Percentiles rank a stretch among this genome's conserved stretches.
phyloP scores from a whole-genome alignment of 2,329 filamentous ascomycete species.

The Tolypocladium tropicale region DNA sequence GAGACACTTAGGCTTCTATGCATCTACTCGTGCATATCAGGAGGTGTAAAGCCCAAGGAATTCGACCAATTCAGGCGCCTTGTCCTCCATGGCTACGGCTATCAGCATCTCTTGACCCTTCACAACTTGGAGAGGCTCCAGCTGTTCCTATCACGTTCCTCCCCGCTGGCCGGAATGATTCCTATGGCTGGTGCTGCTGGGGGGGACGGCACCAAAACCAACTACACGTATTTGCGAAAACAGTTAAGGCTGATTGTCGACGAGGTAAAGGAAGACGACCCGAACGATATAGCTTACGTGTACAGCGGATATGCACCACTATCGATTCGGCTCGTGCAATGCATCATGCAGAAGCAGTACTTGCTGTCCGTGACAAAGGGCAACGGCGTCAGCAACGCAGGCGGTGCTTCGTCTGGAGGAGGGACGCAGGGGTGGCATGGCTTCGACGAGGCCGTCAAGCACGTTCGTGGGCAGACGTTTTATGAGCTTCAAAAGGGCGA shows the following conservation, averaged over 20 bases:
- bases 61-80: slow-evolving; percentile 82
- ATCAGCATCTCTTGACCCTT: slow-evolving; percentile 87
- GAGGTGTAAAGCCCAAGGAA: slow-evolving; percentile 80
- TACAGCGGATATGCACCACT: slow-evolving; percentile 96
- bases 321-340: slow-evolving; percentile 84
- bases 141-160: slow-evolving; percentile 68
- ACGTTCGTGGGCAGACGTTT: slow-evolving; percentile 79
- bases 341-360: slow-evolving; percentile 82
- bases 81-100: slow-evolving; percentile 85
- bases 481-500: slow-evolving; percentile 88
- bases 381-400: slow-evolving; percentile 27
- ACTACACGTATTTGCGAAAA: slow-evolving; percentile 82
- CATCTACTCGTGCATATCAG: slow-evolving; percentile 82
- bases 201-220: slow-evolving; percentile 62
- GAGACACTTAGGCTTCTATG: slow-evolving; percentile 79
- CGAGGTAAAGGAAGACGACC: slow-evolving; percentile 90
- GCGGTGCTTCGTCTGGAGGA: slow-evolving; percentile 30
- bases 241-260: slow-evolving; percentile 84
- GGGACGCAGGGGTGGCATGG: slow-evolving; percentile 78
- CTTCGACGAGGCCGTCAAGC: slow-evolving; percentile 86
- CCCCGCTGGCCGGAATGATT: slow-evolving; percentile 70
- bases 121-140: slow-evolving; percentile 82
- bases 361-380: slow-evolving; percentile 62
- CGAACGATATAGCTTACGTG: slow-evolving; percentile 93
- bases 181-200: slow-evolving; percentile 53